Evolutionary conservation across 352 stramenopile genomes (phyloP), one percentile per base, ranked within the genome.

Genomic region (Pythium rhizo-oryzae): DNA sequence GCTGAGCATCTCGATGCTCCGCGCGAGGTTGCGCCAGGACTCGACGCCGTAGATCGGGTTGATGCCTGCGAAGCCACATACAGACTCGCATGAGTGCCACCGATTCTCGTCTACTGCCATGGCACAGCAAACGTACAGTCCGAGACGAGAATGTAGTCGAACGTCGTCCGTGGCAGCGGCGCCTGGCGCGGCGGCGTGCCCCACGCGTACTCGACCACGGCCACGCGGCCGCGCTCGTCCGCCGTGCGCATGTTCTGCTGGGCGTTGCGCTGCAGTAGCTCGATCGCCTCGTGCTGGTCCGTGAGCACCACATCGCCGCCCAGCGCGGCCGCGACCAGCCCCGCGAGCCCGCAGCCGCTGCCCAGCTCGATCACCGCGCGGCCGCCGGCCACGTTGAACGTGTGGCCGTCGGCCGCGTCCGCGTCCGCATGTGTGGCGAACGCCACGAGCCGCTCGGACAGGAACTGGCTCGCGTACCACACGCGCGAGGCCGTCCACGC

Each of bases 11-110:
- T 65, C 30, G 59, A 95, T 93, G 58, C 84, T 93, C 39, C 76
- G 67, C 15, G 85, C 87, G 13, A 95, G 71, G 39, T 91, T 85
- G 23, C 85, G 73, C 87, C 87, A 95, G 46, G 85, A 93, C 30
- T 93, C 79, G 59, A 76, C 68, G 44, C 85, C 87, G 70, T 95
- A 95, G 62, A 95, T 93, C 54, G 87, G 85, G 52, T 95, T 95
- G 63, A 95, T 93, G 60, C 79, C 79, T 87, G 21, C 12, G 33
- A 16, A 33, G 0, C 16, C 19, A 24, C 13, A 47, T 7, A 43
- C 1, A 21, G 1, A 47, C 41, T 7, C n/a, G 9, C 8, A 8
- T 47, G 41, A 47, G 41, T 33, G 28, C 28, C 28, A 6, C 2
- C 28, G 28, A 33, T 33, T 33, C 28, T 33, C 2, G 3, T 33